Conservation (phyloP, 257 asterid species). For the Capsicum chinense region DNA sequence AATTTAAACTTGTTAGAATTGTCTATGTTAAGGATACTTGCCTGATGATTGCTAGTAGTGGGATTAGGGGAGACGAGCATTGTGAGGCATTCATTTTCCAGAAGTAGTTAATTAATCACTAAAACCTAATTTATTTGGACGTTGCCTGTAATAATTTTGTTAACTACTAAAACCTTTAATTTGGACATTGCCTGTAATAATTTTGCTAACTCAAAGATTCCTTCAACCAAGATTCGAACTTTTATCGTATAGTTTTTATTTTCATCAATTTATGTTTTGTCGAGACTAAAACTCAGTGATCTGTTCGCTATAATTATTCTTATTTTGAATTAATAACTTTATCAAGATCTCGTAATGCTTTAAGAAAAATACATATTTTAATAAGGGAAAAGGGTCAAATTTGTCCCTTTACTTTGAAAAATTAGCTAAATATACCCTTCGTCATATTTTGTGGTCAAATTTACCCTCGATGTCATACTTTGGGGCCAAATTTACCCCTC, state of each 20-base stretch:
- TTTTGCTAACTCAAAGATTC: constrained; percentile 17
- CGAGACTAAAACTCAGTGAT: background rate
- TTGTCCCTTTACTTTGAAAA: no score
- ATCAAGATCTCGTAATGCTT: background rate
- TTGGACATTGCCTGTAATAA: no score
- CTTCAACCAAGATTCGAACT: background rate
- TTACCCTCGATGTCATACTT: no score
- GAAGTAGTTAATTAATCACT: background rate
- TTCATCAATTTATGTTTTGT: background rate
- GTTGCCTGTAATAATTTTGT: background rate
- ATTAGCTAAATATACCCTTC: no score
- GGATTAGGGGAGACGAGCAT: constrained; percentile 28
- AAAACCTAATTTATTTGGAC: background rate
- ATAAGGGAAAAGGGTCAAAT: no score
- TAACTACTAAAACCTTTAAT: no score
- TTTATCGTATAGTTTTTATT: background rate
- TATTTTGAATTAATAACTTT: constrained; percentile 18
- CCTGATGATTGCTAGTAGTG: constrained; percentile 19
- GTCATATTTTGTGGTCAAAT: no score
- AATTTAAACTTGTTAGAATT: constrained; percentile 17
- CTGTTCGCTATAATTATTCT: background rate
- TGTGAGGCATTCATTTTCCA: constrained; percentile 19
- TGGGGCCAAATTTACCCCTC: no score
- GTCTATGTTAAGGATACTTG: constrained; percentile 29
- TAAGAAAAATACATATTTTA: no score